Conservation (phyloP, 805 yeast species). For the Candida berthetii region DNA sequence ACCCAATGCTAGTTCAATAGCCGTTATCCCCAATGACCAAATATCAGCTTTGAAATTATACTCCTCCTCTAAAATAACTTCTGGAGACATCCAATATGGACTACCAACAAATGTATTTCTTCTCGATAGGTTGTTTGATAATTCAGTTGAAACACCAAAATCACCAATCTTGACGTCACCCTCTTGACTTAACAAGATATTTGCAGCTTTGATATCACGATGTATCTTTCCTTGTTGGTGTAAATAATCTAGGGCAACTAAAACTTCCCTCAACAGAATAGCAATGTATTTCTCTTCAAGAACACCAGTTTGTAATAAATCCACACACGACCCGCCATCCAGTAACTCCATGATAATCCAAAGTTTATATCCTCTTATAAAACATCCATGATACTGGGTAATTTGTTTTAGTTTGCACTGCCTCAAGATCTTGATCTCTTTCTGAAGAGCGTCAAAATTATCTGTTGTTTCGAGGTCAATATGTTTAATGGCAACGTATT, state of each 20-base stretch:
- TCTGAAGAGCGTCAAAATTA: slow-evolving; percentile 89
- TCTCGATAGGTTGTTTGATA: slow-evolving; percentile 58
- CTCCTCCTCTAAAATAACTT: slow-evolving; percentile 87
- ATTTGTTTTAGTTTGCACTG: slow-evolving; percentile 79
- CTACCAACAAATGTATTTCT: slow-evolving; percentile 71
- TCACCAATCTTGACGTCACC: slow-evolving; percentile 89
- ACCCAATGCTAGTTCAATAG: slow-evolving; percentile 91
- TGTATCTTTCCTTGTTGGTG: slow-evolving; percentile 82
- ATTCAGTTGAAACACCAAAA: slow-evolving; percentile 90
- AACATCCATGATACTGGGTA: slow-evolving; percentile 85
- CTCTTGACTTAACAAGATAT: slow-evolving; percentile 60
- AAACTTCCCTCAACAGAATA: slow-evolving; percentile 72
- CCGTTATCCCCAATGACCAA: slow-evolving; percentile 95
- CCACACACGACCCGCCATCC: slow-evolving; percentile 89
- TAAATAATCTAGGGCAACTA: slow-evolving; percentile 63
- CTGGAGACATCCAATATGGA: slow-evolving; percentile 99
- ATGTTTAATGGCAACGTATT: slow-evolving; percentile 88
- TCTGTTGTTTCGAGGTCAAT: slow-evolving; percentile 86
- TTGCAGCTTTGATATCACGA: slow-evolving; percentile 92
- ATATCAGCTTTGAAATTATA: slow-evolving; percentile 88
- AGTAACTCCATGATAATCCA: slow-evolving; percentile 98
- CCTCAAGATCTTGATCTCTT: slow-evolving; percentile 79
- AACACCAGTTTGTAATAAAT: slow-evolving; percentile 58
- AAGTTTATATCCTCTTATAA: slow-evolving; percentile 72
- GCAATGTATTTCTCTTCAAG: slow-evolving; percentile 79